phyloP scores from a whole-genome alignment of 2,329 filamentous ascomycete species.

The Monosporascus sp. region DNA sequence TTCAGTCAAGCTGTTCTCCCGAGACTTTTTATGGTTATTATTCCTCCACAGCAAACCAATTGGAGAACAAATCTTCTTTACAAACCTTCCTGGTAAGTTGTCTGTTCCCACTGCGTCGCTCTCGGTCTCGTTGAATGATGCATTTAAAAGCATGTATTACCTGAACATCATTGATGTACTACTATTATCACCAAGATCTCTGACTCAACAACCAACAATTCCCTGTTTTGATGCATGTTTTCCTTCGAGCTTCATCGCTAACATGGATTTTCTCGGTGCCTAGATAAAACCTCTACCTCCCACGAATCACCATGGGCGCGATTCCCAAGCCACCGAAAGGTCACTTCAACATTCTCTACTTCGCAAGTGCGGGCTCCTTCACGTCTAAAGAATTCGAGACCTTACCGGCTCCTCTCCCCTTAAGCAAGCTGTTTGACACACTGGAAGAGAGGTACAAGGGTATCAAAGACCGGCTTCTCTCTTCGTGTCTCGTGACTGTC shows the following conservation, averaged over 20 bases:
- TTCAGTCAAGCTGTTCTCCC: neutral
- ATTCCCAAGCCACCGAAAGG: conserved; percentile 46
- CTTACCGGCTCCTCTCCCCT: conserved; percentile 59
- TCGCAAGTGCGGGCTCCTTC: conserved; percentile 67
- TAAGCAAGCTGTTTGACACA: conserved; percentile 57
- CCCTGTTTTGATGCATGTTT: conserved; percentile 5
- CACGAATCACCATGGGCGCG: conserved; percentile 25
- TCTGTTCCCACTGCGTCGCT: neutral
- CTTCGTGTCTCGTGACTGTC: conserved; percentile 70
- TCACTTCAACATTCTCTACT: conserved; percentile 79
- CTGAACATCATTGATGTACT: conserved; percentile 52
- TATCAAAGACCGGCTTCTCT: conserved; percentile 62
- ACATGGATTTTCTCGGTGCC: neutral
- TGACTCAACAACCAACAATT: conserved; percentile 38
- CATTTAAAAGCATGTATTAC: conserved; percentile 52
- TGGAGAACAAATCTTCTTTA: neutral
- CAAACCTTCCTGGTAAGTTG: conserved; percentile 11
- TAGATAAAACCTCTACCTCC: neutral
- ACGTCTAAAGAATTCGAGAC: conserved; percentile 63
- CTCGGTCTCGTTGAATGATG: conserved; percentile 41
- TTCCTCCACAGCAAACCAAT: neutral
- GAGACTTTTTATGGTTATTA: neutral
- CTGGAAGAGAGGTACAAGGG: conserved; percentile 67
- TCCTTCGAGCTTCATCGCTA: neutral
- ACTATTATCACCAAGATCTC: conserved; percentile 66